Evolutionary conservation across 179 eudicot genomes (phyloP), one percentile per base, ranked within the genome.

Genomic region (Spergularia azorica): DNA sequence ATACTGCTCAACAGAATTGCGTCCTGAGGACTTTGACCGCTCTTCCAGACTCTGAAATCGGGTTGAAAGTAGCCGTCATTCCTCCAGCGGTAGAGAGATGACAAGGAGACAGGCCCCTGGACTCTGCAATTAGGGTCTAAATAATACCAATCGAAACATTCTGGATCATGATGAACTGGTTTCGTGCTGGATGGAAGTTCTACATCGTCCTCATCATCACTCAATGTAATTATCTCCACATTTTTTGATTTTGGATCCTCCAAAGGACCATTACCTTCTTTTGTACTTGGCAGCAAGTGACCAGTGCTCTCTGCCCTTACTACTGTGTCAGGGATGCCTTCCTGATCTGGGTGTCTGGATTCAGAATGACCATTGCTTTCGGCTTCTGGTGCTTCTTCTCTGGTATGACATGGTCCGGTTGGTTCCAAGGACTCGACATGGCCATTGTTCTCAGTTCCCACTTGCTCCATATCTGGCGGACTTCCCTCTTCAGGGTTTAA

Each of bases 91-190:
- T 86, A 86, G 39, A 87, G 71, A 10, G 75, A 48, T 5, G 9
- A 1, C 74, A 89, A 64, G 13, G 88, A 68, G 67, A 90, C 84
- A 16, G 95, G 91, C 20, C 92, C 95, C 58, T 85, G 92, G 70
- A 73, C 43, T 7, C 51, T 26, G 17, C 87, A 79, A 15, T 65
- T 80, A 26, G 95, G 95, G 75, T 90, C 95, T 6, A 18, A 5
- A 56, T 90, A 90, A 76, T 81, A 48, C 95, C 95, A 90, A 58
- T 68, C 20, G 51, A 11, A 6, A 9, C 12, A 73, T 16, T 86
- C 88, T 3, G 76, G 67, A 61, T 62, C n/a, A 50, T 56, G 54
- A 50, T 3, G 32, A 12, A 18, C 63, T 54, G 70, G 82, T 32
- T 17, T 67, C 55, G n/a, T 20, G 46, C 3, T 14, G 5, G 43